Conservation (phyloP, 192 early-diverging fungal genomes). For the Podila minutissima region DNA sequence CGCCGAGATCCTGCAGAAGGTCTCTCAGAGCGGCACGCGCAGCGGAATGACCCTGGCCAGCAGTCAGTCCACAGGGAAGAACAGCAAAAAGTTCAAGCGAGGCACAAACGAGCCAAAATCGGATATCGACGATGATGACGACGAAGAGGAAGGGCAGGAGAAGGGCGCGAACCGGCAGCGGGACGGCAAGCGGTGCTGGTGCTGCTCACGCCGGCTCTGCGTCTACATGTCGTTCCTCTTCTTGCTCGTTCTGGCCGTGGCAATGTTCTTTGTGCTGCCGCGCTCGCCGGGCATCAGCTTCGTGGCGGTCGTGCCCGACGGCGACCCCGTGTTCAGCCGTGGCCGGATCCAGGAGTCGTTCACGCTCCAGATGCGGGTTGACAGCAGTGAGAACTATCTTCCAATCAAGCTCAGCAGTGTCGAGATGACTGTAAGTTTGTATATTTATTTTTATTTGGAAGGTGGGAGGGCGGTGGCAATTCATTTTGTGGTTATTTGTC, state of each 20-base stretch:
- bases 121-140: conserved; percentile 9
- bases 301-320: conserved; percentile 16
- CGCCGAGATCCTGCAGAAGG: conserved; percentile 12
- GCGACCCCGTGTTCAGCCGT: conserved; percentile 15
- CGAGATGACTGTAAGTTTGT: conserved; percentile 35
- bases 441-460: neutral
- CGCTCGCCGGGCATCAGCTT: conserved; percentile 25
- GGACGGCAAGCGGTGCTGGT: conserved; percentile 35
- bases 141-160: conserved; percentile 47
- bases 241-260: conserved; percentile 5
- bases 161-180: conserved; percentile 12
- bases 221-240: conserved; percentile 37
- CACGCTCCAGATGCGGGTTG: conserved; percentile 30
- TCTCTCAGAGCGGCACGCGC: conserved; percentile 3
- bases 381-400: conserved; percentile 31
- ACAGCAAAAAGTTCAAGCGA: neutral
- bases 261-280: conserved; percentile 37
- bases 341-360: conserved; percentile 26
- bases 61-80: neutral
- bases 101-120: neutral
- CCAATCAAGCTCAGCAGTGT: conserved; percentile 26
- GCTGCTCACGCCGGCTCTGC: conserved; percentile 29
- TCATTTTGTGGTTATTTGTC: neutral
- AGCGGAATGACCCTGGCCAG: neutral
- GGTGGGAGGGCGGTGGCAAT: neutral